Base-by-base conservation (phyloP, 2,329 filamentous ascomycete species). In the Aspergillus ochraceus region DNA sequence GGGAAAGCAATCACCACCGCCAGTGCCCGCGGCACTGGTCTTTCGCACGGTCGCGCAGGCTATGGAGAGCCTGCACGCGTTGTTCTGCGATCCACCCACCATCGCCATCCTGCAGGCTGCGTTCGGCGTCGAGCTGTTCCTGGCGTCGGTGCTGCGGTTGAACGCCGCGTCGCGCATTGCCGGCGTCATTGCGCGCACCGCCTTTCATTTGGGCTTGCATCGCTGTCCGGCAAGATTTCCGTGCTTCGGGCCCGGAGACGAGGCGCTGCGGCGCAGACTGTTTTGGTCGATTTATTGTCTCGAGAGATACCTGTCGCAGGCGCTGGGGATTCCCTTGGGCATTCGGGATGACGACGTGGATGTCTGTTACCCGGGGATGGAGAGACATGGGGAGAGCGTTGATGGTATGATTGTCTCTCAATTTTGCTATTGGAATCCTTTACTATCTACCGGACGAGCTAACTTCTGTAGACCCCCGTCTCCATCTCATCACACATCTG, bases 251-350 rank as follows among this genome's bases (percentile, higher is more conserved):
- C 58, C 68, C 1, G 70, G 77, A 10, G 82, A 86, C 47, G 76
- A 74, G 2, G 75, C 79, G 2, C 77, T 83, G 32, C 77, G 84
- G 1, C 79, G 81, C 14, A 77, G 84, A 0, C 71, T 86, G 0
- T 86, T 86, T 61, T 86, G 84, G 83, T 81, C 81, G 1, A 78
- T 86, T 0, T 87, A 86, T 52, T 80, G 76, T 17, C 70, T 85
- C 0, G 84, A 86, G 49, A 76, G 84, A 50, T 81, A 84, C 58
- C 73, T 86, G 0, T 84, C 81, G 9, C 84, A 86, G 51, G 83
- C 83, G 0, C 77, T 86, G 2, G 84, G 84, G 0, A 73, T 85
- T 0, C 84, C 84, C 0, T 71, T 86, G 0, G 80, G 81, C 20
- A 81, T 87, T 11, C 79, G 80, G 54, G 84, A 86, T 60, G 81